phyloP scores from a whole-genome alignment of 2,329 filamentous ascomycete species.

The Bipolaris victoriae region DNA sequence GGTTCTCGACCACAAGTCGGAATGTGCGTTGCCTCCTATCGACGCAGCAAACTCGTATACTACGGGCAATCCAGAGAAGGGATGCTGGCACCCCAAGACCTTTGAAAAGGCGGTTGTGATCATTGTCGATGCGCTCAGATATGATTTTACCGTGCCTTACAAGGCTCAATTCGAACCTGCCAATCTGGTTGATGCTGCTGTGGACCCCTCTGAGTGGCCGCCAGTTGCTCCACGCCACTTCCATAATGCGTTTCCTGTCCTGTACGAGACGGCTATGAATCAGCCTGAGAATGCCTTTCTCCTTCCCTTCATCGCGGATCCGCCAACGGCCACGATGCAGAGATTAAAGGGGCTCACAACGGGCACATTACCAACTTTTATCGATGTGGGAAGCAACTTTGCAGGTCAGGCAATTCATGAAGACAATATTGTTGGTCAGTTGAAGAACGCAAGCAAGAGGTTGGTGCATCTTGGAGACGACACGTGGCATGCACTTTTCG shows the following conservation, averaged over 20 bases:
- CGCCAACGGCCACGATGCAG: conserved; percentile 91
- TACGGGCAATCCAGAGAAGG: conserved; percentile 58
- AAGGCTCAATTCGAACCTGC: conserved; percentile 58
- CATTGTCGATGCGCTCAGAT: conserved; percentile 90
- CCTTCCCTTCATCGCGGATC: conserved; percentile 94
- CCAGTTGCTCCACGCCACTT: conserved; percentile 63
- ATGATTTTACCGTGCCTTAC: conserved; percentile 93
- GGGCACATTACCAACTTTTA: conserved; percentile 90
- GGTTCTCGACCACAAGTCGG: conserved; percentile 77
- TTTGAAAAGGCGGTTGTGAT: conserved; percentile 92
- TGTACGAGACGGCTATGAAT: conserved; percentile 80
- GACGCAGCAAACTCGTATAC: conserved; percentile 49
- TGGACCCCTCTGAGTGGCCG: conserved; percentile 19
- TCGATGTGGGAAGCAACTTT: conserved; percentile 94
- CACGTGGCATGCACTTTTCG: conserved; percentile 94
- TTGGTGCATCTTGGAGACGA: conserved; percentile 97
- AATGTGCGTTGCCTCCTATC: conserved; percentile 77
- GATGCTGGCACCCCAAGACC: conserved; percentile 95
- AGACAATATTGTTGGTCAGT: conserved; percentile 74
- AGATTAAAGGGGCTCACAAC: conserved; percentile 93
- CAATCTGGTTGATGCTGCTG: conserved; percentile 23
- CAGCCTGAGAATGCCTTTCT: conserved; percentile 84
- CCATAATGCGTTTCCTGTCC: conserved; percentile 84
- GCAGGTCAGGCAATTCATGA: conserved; percentile 94
- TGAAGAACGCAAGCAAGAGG: conserved; percentile 70